Base-by-base conservation (phyloP, 208 protist genomes). In the Trypanosoma mega region DNA sequence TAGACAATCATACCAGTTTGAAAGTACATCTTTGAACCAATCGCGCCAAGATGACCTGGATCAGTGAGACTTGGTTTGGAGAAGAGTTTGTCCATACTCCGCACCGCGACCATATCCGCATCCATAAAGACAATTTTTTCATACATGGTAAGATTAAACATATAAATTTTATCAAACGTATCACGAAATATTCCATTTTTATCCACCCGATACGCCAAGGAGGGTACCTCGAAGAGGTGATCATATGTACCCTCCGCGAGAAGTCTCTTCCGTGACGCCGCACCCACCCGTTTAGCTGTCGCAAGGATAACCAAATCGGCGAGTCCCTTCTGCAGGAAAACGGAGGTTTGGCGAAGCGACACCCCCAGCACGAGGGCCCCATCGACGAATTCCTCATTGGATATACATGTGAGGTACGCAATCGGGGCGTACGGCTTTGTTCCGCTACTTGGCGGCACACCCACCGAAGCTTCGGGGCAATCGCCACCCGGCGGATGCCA, bases 141-240 rank as follows among this genome's bases (percentile, higher is more conserved):
- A 31, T 78, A 78, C 39, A 63, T 71, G 9, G 57, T 75, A n/a
- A 78, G 59, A 48, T 69, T 65, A 44, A 78, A 78, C 8, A 78
- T 63, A 29, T 75, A 67, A n/a, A 76, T 27, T 27, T 78, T 78
- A 26, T 74, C 67, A 37, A 78, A 65, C 20, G 66, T 73, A 34
- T 73, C 72, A 2, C 51, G 44, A 47, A 66, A 57, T 8, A 29
- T 1, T 8, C 43, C 18, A 1, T 1, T 51, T 18, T 2, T 21
- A 44, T 23, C 29, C 5, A 36, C 43, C 21, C 43, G 34, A 0
- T 9, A 3, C 1, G 56, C 46, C 29, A 73, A 27, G 1, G 62
- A 68, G 14, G 60, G 62, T 2, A 73, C 64, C 23, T 68, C 56
- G 37, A 76, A 53, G 0, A 76, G 48, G 31, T 60, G 27, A 33